Evolutionary conservation across 2,329 filamentous ascomycete genomes (phyloP), one percentile per base, ranked within the genome.

Genomic region (Colletotrichum nymphaeae): DNA sequence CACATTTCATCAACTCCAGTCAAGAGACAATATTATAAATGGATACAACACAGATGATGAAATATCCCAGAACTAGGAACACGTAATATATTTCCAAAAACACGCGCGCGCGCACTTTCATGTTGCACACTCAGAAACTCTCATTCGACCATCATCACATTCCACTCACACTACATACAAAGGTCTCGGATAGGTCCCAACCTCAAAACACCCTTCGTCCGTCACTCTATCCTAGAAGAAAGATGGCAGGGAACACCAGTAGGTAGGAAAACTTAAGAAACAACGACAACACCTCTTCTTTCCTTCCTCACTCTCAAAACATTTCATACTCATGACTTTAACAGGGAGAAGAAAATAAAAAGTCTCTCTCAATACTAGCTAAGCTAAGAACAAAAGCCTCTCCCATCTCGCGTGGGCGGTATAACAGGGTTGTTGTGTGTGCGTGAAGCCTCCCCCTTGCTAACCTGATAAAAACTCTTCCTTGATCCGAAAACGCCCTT

Each of bases 401-500:
- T 28, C 46, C 24, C 28, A 28, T 53, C 53, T 64, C 46, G 28
- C 62, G 28, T 64, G 53, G 62, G 28, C 19, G 28, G 22, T 35
- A 49, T 64, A 64, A 42, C 37, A 19, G 37, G 16, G 37, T 3
- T 16, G 19, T 16, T 16, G 37, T 42, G 37, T 19, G 37, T 42
- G 30, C 62, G 32, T 24, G 16, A 64, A 55, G 37, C 30, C 16
- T 55, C 24, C 32, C 22, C 19, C 46, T 55, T 37, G 62, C 28
- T 24, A 37, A 53, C 16, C 8, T 22, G 37, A 16, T 37, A 32
- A 4, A 4, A 22, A 11, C 24, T 16, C 35, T 52, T 28, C 28
- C 28, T 2, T 28, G 19, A 26, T 37, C 55, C 32, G 26, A 14
- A 67, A 67, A 67, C 64, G 64, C 64, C 64, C 64, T 4, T 67